Base-by-base conservation (phyloP, 2,329 filamentous ascomycete species). In the Phaeosphaeria sp. region DNA sequence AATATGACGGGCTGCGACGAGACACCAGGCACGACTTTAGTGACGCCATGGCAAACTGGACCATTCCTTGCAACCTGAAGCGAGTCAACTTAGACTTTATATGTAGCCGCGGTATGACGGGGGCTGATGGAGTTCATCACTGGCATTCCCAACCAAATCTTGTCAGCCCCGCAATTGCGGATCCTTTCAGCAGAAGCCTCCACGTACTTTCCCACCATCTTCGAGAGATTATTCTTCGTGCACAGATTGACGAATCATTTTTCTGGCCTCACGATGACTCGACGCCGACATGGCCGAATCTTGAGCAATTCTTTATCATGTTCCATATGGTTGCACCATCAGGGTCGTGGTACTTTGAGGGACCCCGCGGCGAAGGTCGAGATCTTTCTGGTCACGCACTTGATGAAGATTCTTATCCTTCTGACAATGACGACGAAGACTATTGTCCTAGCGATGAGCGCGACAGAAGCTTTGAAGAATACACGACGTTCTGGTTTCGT, bases 21-120 rank as follows among this genome's bases (percentile, higher is more conserved):
- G 64, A 67, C 42, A 33, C 60, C 0, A 56, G 62, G 6, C 56
- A 64, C 42, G 62, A 56, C 27, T 67, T 67, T 41, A 54, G 23
- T 15, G 58, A 59, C 43, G 59, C 59, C 11, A 33, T 41, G 6
- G 41, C 22, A 27, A 41, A 23, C 22, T 10, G 2, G 20, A 61
- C 17, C 51, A 52, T 30, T 15, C 27, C 11, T 50, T 21, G 6
- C 3, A n/a, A 6, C 2, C 36, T 51, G 17, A 6, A 27, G 6
- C 6, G 22, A 27, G 22, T 27, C 15, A 39, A 23, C 17, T 25
- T 52, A 20, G 25, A 52, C 20, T 52, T 52, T 42, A 2, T 52
- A 1, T 33, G 23, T 18, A 11, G 21, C 11, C 1, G 15, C 10
- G 23, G 7, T 20, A 30, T 39, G 9, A 5, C 1, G 4, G 1